A percentile compares a stretch with the other conserved stretches of the same genome.
Conservation (phyloP, 2,329 filamentous ascomycete species). For the Scytalidium sp. region DNA sequence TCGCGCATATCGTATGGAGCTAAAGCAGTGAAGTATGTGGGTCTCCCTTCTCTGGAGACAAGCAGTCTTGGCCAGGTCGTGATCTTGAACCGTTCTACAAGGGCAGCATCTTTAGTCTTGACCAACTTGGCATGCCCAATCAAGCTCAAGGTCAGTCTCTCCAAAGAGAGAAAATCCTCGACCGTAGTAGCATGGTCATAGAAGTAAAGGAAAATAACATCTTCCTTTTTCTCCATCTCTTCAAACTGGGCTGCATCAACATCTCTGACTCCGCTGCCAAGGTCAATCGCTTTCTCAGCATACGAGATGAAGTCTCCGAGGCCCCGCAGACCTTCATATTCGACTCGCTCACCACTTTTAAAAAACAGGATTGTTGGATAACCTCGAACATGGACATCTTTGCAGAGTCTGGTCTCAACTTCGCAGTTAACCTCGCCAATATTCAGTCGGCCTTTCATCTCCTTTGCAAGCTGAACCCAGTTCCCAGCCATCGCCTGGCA, state of each 20-base stretch:
- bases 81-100: conserved; percentile 87
- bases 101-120: conserved; percentile 76
- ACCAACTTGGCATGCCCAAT: conserved; percentile 91
- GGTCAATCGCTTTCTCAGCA: conserved; percentile 79
- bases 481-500: conserved; percentile 90
- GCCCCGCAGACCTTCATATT: conserved; percentile 89
- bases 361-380: conserved; percentile 95
- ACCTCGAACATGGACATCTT: conserved; percentile 74
- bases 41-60: conserved; percentile 83
- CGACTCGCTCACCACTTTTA: conserved; percentile 84
- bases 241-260: conserved; percentile 75
- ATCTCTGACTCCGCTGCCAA: conserved; percentile 73
- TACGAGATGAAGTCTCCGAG: conserved; percentile 87
- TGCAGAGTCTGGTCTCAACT: conserved; percentile 80
- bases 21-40: conserved; percentile 85
- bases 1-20: conserved; percentile 93
- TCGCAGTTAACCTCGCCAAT: conserved; percentile 97
- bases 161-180: conserved; percentile 87
- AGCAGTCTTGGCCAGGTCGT: conserved; percentile 94
- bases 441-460: conserved; percentile 87
- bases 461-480: conserved; percentile 86
- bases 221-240: conserved; percentile 84
- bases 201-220: conserved; percentile 96
- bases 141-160: conserved; percentile 80
- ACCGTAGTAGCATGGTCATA: conserved; percentile 92